Base-by-base conservation (phyloP, 2,329 filamentous ascomycete genomes). In the Beauveria bassiana region DNA sequence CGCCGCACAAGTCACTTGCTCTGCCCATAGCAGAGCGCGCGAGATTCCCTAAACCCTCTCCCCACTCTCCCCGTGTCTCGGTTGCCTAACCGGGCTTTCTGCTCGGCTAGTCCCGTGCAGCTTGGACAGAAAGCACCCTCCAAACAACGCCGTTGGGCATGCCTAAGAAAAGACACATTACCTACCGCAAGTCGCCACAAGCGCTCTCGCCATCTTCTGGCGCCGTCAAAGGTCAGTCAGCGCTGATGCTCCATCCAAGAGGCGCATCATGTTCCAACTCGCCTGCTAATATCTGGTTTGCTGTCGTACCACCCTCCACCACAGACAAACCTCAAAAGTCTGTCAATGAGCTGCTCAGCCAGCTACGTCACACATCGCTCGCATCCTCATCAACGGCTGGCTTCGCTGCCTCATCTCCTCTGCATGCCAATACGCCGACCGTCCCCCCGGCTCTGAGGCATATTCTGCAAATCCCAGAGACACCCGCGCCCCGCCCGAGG, bases 81-180 rank as follows among this genome's bases (percentile, higher is more conserved):
- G 12, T 38, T 38, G 34, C 20, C 24, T 16, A 26, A 14, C 22
- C 42, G 50, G 54, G 31, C 43, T 18, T 46, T 45, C 51, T 53
- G 28, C 43, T 38, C 31, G 22, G 42, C 24, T 22, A 4, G 43
- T 12, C 34, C 42, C 20, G 20, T 4, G 5, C 55, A 42, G 20
- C 55, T 22, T 3, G 43, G 8, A 34, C 42, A 47, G 45, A 34
- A 57, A 42, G 16, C 46, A 20, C 14, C 38, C 34, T 16, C 24
- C 16, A 22, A 14, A 34, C 57, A 58, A 60, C 56, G 62, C 31
- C 31, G 12, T 34, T 34, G 70, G 75, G 73, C 64, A 87, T 87
- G 85, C 82, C 85, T 73, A 87, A 86, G 78, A 87, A 86, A 79
- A 78, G 82, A 72, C 79, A 82, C 61, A 76, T 79, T 66, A 77